Evolutionary conservation across 129 eudicot genomes (phyloP), one percentile per base, ranked within the genome.

Genomic region (Artemisia annua): DNA sequence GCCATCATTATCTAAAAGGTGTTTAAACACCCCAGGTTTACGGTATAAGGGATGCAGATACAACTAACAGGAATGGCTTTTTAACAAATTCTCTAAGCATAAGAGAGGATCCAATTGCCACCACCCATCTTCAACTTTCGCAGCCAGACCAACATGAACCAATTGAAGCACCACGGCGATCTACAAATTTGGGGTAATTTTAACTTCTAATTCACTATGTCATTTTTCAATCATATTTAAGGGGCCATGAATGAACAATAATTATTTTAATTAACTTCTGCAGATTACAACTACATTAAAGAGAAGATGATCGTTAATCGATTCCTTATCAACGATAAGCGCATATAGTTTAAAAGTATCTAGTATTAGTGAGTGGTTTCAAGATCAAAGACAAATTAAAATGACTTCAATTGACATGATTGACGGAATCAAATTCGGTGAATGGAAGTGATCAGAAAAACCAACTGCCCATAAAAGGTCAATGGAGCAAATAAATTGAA

Each of bases 111-210:
- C 87, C 87, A 69, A 56, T 75, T 80, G 81, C 61, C 77, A 73
- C 86, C 68, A 87, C 82, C 16, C 74, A 82, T 74, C 89, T 86
- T 67, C 92, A 89, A 69, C 92, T 89, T 69, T 82, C 89, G 61
- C 89, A 80, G 75, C 96, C 96, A 73, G 85, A 78, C 72, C 92
- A 84, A 79, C 79, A 84, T 7, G 70, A 60, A 18, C 11, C 62
- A 50, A 17, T 22, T 12, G 86, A 86, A 76, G 54, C 84, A 64
- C 65, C 83, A 72, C 53, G 70, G 28, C 83, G 74, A 30, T 76
- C 74, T 51, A 73, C 88, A 69, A 79, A 76, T 57, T 67, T 87
- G 78, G 85, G 90, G 96, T 89, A 82, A 69, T 3, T 39, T 62
- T 89, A 82, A 69, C 6, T 39, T 62, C 69, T 30, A 20, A 16